Evolutionary conservation across 2,329 filamentous ascomycete species (phyloP), one percentile per base, ranked within the genome.

Genomic region (Paecilomyces niveus): DNA sequence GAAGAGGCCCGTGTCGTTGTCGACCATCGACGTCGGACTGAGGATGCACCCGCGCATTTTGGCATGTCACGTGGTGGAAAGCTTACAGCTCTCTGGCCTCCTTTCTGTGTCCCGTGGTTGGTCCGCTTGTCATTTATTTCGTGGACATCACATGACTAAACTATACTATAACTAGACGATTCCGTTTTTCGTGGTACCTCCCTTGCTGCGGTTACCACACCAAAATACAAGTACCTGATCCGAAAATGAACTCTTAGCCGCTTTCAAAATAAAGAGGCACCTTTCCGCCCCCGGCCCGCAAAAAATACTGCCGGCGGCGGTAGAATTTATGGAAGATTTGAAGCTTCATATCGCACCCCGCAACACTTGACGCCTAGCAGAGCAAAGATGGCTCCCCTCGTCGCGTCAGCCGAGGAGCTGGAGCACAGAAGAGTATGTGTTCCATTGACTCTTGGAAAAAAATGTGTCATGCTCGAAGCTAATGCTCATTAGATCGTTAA

Each of bases 401-500:
- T 75, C 54, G 65, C 74, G 51, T 76, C 74, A 53, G 68, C 74
- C 58, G 74, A 74, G 63, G 76, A 79, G 67, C 68, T 77, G 57
- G 70, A 75, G 61, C 70, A 72, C 60, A 70, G 77, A 65, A 75
- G 74, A 68, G 76, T 79, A 70, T 29, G 15, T 9, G 26, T 58
- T n/a, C 21, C 24, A 31, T 21, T 45, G 13, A 9, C 22, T 22
- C 15, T 3, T 39, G 33, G n/a, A 18, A 54, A 26, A 56, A 55
- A n/a, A 39, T 33, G 22, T 24, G 15, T 24, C 29, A 1, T 5
- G 22, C 21, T 31, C 11, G 21, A 54, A 21, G 8, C 6, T 58
- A 58, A 53, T 54, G 52, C 26, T 59, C 58, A 55, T 55, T 67
- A 96, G 89, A 88, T 90, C 67, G 87, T 99, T 69, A 86, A 88